Conservation (phyloP, 225 moss, liverwort and hornwort genomes). For the Marchantia paleacea region DNA sequence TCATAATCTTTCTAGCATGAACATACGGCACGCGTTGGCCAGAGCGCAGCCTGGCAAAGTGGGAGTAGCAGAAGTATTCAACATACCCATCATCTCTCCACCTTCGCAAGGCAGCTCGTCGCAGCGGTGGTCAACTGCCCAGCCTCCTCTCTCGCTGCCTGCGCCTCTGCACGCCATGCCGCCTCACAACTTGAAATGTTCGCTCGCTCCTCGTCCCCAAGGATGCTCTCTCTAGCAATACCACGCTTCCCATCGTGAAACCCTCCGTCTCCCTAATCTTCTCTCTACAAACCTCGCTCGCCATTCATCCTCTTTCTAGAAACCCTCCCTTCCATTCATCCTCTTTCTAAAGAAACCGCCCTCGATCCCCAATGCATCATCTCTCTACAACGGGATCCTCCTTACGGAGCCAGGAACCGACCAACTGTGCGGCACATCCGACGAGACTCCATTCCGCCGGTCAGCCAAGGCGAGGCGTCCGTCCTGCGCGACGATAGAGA, state of each 20-base stretch:
- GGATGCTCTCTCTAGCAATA: not conserved
- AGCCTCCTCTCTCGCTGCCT: not conserved
- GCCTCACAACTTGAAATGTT: not conserved
- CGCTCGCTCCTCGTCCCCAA: not conserved
- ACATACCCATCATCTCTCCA: not conserved
- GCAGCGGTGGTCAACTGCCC: not conserved
- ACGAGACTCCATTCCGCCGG: not conserved
- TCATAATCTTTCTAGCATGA: no score
- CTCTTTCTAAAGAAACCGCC: not conserved
- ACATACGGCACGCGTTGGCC: no score
- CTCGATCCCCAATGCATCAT: not conserved
- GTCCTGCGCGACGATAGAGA: no score
- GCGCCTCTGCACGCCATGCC: not conserved
- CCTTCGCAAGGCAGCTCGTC: not conserved
- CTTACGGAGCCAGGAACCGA: not conserved
- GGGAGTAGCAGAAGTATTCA: not conserved
- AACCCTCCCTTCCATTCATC: not conserved
- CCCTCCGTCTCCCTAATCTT: not conserved
- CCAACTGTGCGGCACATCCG: no score
- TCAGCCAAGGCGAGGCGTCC: not conserved
- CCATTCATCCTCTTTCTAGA: constrained; percentile 10
- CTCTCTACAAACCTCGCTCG: no score
- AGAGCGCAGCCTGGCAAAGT: not conserved
- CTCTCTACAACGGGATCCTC: not conserved
- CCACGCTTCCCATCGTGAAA: not conserved